These are phyloP conservation scores for Hypoxylon sp. DNA, from an alignment of 2,329 filamentous ascomycete species.

Conservation along the genomic window DNA sequence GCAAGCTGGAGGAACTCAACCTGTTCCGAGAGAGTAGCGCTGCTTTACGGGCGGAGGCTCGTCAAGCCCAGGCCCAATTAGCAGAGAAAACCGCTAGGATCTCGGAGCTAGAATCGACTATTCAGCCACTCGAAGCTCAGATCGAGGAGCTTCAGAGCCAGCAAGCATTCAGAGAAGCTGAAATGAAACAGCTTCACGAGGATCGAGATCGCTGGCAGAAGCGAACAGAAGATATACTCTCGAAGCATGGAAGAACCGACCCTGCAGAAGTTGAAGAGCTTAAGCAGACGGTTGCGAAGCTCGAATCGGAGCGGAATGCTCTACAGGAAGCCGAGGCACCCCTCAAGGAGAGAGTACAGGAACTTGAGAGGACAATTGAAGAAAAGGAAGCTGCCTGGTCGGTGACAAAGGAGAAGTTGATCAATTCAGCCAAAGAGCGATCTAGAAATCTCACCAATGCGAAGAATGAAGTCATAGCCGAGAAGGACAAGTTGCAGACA, in stretches of 20 bases:
- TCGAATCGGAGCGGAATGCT: conserved; percentile 75
- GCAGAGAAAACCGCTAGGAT: conserved; percentile 80
- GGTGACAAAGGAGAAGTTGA: conserved; percentile 65
- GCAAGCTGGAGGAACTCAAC: conserved; percentile 95
- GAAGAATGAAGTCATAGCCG: conserved; percentile 59
- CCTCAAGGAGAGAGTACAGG: conserved; percentile 66
- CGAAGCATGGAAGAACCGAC: conserved; percentile 95
- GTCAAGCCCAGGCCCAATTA: conserved; percentile 81
- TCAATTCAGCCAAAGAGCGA: conserved; percentile 74
- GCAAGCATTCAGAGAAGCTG: conserved; percentile 83
- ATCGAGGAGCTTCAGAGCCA: conserved; percentile 87
- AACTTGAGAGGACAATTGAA: conserved; percentile 66
- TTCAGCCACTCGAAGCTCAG: conserved; percentile 85
- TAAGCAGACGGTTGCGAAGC: conserved; percentile 78
- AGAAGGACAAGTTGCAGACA: conserved; percentile 66
- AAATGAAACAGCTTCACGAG: conserved; percentile 88
- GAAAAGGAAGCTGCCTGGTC: conserved; percentile 68
- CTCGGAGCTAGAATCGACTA: conserved; percentile 77
- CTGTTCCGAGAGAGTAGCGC: conserved; percentile 95
- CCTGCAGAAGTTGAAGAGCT: conserved; percentile 92
- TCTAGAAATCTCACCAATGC: conserved; percentile 65
- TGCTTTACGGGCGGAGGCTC: conserved; percentile 87
- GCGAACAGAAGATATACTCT: conserved; percentile 93
- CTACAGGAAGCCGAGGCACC: conserved; percentile 64
- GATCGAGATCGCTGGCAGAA: conserved; percentile 97